A percentile compares a stretch with the other conserved stretches of the same genome.
Conservation (phyloP, 441 rosid genomes). For the Pelargonium citronellum region DNA sequence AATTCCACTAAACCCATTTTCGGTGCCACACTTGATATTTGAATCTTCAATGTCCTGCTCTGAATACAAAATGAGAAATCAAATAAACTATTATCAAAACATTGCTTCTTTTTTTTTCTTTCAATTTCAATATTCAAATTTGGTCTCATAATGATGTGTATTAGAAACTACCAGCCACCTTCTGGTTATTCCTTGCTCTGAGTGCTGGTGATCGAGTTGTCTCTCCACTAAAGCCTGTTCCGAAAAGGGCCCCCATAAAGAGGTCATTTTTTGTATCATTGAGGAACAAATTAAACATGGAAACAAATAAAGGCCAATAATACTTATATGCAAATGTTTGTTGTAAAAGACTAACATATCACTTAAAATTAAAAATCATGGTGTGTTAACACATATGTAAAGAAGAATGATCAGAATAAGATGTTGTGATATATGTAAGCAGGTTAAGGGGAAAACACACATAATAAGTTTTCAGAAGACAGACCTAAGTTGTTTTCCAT, state of each 20-base stretch:
- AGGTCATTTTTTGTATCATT: conserved; percentile 8
- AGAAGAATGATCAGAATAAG: neutral
- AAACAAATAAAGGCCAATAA: no score
- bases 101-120: neutral
- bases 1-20: conserved; percentile 44
- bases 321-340: no score
- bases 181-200: conserved; percentile 40
- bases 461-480: neutral
- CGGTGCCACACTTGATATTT: conserved; percentile 46
- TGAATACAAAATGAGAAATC: conserved; percentile 18
- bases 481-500: neutral
- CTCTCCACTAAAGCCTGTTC: conserved; percentile 27
- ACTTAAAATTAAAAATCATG: neutral
- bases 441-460: neutral
- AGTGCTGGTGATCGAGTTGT: conserved; percentile 28
- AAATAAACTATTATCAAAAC: neutral
- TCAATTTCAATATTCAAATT: conserved; percentile 19
- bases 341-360: neutral
- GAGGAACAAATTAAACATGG: conserved; percentile 18
- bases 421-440: neutral
- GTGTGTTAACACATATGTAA: neutral
- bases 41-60: conserved; percentile 41
- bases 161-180: conserved; percentile 86
- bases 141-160: conserved; percentile 25
- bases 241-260: conserved; percentile 34